phyloP scores from a whole-genome alignment of 2,329 filamentous ascomycete genomes.

The Fusarium annulatum region DNA sequence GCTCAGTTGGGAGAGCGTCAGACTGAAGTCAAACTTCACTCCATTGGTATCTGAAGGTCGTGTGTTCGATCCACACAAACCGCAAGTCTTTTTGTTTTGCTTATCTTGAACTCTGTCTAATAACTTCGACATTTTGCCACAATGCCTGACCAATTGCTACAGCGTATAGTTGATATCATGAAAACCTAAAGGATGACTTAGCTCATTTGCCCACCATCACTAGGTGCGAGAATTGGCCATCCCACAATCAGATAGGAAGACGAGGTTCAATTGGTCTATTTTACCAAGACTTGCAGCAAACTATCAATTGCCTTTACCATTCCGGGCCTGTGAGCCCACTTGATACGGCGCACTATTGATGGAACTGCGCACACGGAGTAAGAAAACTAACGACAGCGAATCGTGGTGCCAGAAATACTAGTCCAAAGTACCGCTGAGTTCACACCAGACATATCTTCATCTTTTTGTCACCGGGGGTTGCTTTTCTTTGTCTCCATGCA shows the following conservation, averaged over 20 bases:
- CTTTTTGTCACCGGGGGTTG: accelerated
- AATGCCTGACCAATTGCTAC: too few species aligned
- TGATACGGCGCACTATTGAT: background rate
- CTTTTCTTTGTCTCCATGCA: too few species aligned
- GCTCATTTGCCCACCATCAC: too few species aligned
- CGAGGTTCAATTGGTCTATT: background rate
- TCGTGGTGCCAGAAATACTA: background rate
- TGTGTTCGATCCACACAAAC: conserved; percentile 10
- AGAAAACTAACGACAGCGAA: background rate
- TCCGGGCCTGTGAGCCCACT: background rate
- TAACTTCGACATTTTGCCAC: too few species aligned
- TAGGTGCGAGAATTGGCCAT: background rate
- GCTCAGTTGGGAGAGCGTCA: conserved; percentile 21
- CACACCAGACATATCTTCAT: accelerated
- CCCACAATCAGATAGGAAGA: accelerated
- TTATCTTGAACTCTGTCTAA: too few species aligned
- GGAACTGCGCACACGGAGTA: background rate
- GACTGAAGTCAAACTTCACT: conserved; percentile 9
- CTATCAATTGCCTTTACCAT: background rate
- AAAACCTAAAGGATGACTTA: too few species aligned
- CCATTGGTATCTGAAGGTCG: background rate
- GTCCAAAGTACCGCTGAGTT: accelerated
- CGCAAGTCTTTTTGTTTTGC: background rate
- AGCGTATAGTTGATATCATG: too few species aligned
- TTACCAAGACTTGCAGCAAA: background rate